Evolutionary conservation across 2,329 filamentous ascomycete species (phyloP).

Genomic region (Exophiala dermatitidis): DNA sequence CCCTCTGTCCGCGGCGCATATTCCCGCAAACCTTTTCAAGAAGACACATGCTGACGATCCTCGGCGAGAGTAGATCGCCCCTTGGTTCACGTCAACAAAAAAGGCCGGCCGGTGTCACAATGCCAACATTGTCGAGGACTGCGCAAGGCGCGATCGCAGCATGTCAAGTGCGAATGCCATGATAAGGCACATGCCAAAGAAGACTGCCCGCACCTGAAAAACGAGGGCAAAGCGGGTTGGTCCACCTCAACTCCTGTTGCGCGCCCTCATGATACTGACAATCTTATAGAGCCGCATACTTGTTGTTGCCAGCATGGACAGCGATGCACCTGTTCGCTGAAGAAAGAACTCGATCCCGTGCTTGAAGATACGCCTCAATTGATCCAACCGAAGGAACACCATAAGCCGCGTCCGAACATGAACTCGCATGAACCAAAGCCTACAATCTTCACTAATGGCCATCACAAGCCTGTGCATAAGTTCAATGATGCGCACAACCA

Average conservation of each 20-base stretch:
- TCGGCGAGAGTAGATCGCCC: slow-evolving; percentile 61
- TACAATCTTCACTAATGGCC: slow-evolving; percentile 56
- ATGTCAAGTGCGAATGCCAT: slow-evolving; percentile 94
- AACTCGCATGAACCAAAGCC: slow-evolving; percentile 50
- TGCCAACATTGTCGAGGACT: slow-evolving; percentile 93
- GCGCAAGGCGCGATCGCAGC: slow-evolving; percentile 90
- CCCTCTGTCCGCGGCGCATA: not conserved
- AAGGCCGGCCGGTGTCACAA: slow-evolving; percentile 94
- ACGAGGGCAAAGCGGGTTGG: slow-evolving; percentile 32
- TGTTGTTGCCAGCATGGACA: slow-evolving; percentile 51
- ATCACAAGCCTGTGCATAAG: slow-evolving; percentile 58
- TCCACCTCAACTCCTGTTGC: not conserved
- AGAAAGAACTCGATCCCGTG: slow-evolving; percentile 47
- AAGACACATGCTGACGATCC: slow-evolving; percentile 9
- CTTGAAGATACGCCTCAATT: slow-evolving; percentile 34
- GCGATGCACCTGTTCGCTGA: slow-evolving; percentile 55
- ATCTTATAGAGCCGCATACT: slow-evolving; percentile 24
- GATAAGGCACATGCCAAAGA: slow-evolving; percentile 57
- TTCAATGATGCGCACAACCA: slow-evolving; percentile 59
- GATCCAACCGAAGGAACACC: slow-evolving; percentile 39
- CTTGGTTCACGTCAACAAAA: slow-evolving; percentile 92
- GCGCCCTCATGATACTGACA: slow-evolving; percentile 2
- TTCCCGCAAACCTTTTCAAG: slow-evolving; percentile 6
- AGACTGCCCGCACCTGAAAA: slow-evolving; percentile 31
- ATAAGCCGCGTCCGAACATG: slow-evolving; percentile 49